These are phyloP conservation scores for Jasminum sambac DNA, from an alignment of 257 asterid species.

Conservation along the genomic window DNA sequence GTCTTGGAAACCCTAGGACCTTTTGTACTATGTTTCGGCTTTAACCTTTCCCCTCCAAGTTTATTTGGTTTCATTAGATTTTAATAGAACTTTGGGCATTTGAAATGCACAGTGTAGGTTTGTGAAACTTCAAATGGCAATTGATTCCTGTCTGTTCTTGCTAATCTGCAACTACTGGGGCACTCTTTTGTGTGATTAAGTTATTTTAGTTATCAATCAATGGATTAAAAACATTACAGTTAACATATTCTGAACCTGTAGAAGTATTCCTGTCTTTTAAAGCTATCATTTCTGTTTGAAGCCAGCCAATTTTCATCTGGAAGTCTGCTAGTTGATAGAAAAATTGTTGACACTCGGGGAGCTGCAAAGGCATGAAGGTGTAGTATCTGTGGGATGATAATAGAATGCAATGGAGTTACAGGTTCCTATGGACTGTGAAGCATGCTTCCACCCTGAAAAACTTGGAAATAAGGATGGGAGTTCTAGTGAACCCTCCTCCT, in stretches of 20 bases:
- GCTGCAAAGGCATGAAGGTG: constrained; percentile 27
- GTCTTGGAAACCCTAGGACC: constrained; percentile 34
- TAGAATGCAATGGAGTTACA: constrained; percentile 55
- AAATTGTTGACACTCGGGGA: constrained; percentile 21
- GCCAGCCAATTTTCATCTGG: constrained; percentile 23
- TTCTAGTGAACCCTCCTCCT: constrained; percentile 43
- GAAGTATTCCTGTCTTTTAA: neutral
- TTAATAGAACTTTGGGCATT: constrained; percentile 13
- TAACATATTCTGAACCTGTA: neutral
- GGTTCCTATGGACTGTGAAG: constrained; percentile 52
- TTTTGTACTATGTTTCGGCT: neutral
- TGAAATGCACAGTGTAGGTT: constrained; percentile 17
- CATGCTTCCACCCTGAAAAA: constrained; percentile 43
- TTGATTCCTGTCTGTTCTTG: constrained; percentile 16
- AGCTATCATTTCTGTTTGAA: constrained; percentile 14
- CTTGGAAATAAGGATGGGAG: constrained; percentile 49
- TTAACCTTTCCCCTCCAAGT: neutral
- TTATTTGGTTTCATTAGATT: neutral
- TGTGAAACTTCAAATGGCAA: constrained; percentile 19
- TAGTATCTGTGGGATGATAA: constrained; percentile 35
- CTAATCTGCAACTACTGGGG: constrained; percentile 6
- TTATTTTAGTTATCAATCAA: neutral
- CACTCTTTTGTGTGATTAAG: neutral
- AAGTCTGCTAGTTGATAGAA: neutral
- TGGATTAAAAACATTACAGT: constrained; percentile 10